Base-by-base conservation (phyloP, 1,284 basidiomycete species). In the Dichomitus squalens region DNA sequence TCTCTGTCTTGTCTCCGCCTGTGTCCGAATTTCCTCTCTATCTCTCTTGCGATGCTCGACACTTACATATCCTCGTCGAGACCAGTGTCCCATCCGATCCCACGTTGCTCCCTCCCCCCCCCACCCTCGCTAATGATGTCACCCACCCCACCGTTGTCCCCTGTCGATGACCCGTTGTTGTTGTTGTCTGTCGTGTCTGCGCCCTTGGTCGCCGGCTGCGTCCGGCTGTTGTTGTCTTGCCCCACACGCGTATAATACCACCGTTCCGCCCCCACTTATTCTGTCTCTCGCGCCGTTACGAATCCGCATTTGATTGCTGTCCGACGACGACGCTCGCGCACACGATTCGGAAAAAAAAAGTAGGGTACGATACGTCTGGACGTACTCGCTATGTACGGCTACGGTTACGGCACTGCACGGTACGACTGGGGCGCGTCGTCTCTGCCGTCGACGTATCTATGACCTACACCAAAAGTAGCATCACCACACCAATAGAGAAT, bases 51-150 rank as follows among this genome's bases (percentile, higher is more conserved):
- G 34, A 38, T 50, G 23, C 49, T 63, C 61, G 61, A 60, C 61
- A 46, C 55, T 33, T 38, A 63, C 61, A 63, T 63, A 63, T 63
- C 61, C 61, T 44, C 46, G 61, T 63, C 58, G 58, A 60, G 58
- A 44, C 53, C 53, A 36, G 31, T 38, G 23, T 49, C 48, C 46
- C 39, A 29, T 49, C 20, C 34, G 23, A 18, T 12, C n/a, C 50
- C 14, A 4, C 25, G 29, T 34, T 46, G 21, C 18, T 39, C 34
- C 47, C 23, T 21, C 41, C 41, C 36, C 34, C 35, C 12, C 18
- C 36, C 25, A 18, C 40, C 21, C 36, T 23, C 34, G 39, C 31
- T 46, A 49, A 55, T 55, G 7, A 38, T 21, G 38, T 16, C 21
- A 35, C 44, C 33, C 33, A 9, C n/a, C 53, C 49, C 41, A 11